Evolutionary conservation across 306 rosid genomes (phyloP), one percentile per base, ranked within the genome.

Genomic region (Geum urbanum): DNA sequence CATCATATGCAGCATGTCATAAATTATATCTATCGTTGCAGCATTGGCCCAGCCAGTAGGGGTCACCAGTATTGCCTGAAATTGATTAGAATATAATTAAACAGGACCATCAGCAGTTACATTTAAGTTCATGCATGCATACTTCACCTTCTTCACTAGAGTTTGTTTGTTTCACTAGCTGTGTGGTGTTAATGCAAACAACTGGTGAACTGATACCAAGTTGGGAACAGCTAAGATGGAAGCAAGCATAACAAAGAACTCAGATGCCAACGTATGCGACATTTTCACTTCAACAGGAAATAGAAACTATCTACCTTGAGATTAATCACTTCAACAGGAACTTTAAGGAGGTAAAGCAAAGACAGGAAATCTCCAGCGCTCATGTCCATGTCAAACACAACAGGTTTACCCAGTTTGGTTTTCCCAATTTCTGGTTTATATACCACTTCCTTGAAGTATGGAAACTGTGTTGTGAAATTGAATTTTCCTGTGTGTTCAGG

Each of bases 321-420:
- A 77, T 94, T 68, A 73, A 90, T 84, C 3, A 83, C 78, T 83
- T 91, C 87, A 58, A 86, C 85, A 48, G 97, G 95, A 13, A 94
- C 83, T 86, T 94, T 91, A 15, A 94, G 82, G 66, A 94, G 96
- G 68, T 87, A 91, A 66, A 94, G 78, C 40, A 94, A 80, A 63
- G 99, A 84, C 5, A 89, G 82, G 77, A 94, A 91, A 71, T 94
- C 99, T 76, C 99, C 97, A n/a, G 88, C 88, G 67, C 97, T 91
- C 97, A 94, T 94, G 76, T 94, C 99, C 96, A 88, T 91, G 82
- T 94, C 99, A 76, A 94, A 88, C 19, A 94, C 87, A 71, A 91
- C 80, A 48, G 92, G 83, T 82, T 86, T 94, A 20, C 99, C 99
- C 59, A 83, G 72, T 66, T 35, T 74, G 63, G 45, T 83, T 18